Base-by-base conservation (phyloP, 1,284 basidiomycete genomes). In the Leccinum olivaceoglutinosum region DNA sequence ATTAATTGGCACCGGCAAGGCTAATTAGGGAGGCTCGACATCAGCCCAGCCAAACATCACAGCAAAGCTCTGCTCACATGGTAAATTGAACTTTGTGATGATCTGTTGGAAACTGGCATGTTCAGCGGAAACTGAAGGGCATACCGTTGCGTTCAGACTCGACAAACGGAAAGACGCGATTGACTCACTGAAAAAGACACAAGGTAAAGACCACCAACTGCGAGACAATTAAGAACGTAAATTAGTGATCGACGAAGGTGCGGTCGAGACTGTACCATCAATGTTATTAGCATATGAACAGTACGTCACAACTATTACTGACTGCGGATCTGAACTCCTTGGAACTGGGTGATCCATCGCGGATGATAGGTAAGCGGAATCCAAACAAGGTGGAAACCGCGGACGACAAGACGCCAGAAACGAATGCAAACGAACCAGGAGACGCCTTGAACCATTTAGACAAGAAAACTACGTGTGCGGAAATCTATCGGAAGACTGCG, bases 121-220 rank as follows among this genome's bases (percentile, higher is more conserved):
- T 65, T 84, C 82, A 12, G 91, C 82, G 12, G 85, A 72, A 60
- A 73, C 72, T 73, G 46, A 4, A 62, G 62, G 34, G 2, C 59
- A 41, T 46, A 46, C 12, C 18, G 12, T 16, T 39, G 38, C 54
- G 55, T 59, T 25, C 53, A 56, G 58, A 59, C 12, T 38, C 10
- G 4, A 12, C 2, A 18, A 1, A 12, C 4, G 14, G 25, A 32
- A 12, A 60, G 12, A 8, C 0, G 49, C n/a, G 61, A 7, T 63
- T 16, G n/a, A 78, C 89, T 73, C 63, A 89, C 90, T 89, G 79
- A 96, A 93, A 64, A 90, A 81, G 59, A 96, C 93, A 67, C 63
- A 98, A 76, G 32, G 93, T 95, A 79, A 97, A 97, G 74, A 97
- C 86, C 68, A 98, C 81, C 70, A 98, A 78, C 72, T 95, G 93